Evolutionary conservation across 1,139 yeast species (phyloP).

Genomic region (Candida tunisiensis): DNA sequence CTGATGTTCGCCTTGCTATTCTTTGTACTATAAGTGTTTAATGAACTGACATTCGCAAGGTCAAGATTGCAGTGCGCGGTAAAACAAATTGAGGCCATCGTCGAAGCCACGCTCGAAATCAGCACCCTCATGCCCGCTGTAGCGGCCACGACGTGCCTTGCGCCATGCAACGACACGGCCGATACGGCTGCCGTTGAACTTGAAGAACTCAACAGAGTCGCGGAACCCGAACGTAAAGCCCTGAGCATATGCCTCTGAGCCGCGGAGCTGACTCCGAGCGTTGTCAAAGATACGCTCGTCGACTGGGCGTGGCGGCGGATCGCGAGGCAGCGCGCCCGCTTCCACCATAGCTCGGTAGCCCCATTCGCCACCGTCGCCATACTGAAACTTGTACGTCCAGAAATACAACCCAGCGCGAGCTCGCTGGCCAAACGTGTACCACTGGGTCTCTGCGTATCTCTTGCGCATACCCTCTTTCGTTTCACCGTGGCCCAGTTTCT

Average conservation of each 20-base stretch:
- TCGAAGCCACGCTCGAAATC: constrained; percentile 81
- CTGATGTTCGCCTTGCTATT: too few species aligned
- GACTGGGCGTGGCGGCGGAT: constrained; percentile 23
- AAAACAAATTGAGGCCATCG: constrained; percentile 29
- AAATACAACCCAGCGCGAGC: constrained; percentile 62
- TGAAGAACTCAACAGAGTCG: constrained; percentile 52
- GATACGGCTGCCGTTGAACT: constrained; percentile 48
- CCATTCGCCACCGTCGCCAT: constrained; percentile 96
- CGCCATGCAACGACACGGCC: constrained; percentile 68
- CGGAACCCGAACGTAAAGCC: constrained; percentile 65
- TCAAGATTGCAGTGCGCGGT: constrained; percentile 1
- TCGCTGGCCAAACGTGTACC: constrained; percentile 27
- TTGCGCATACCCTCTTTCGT: constrained; percentile 27
- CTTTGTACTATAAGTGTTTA: too few species aligned
- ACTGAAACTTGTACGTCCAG: constrained; percentile 81
- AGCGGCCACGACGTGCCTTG: constrained; percentile 36
- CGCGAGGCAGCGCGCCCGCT: constrained; percentile 23
- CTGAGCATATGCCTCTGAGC: constrained; percentile 70
- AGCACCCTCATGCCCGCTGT: constrained; percentile 41
- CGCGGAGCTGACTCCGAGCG: constrained; percentile 30
- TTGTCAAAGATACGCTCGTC: constrained; percentile 21
- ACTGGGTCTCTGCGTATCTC: constrained; percentile 25
- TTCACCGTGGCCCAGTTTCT: constrained; percentile 23
- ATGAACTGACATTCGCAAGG: too few species aligned
- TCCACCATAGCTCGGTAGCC: constrained; percentile 70